phyloP scores from a whole-genome alignment of 352 stramenopile genomes.

The Globisporangium echinulatum region DNA sequence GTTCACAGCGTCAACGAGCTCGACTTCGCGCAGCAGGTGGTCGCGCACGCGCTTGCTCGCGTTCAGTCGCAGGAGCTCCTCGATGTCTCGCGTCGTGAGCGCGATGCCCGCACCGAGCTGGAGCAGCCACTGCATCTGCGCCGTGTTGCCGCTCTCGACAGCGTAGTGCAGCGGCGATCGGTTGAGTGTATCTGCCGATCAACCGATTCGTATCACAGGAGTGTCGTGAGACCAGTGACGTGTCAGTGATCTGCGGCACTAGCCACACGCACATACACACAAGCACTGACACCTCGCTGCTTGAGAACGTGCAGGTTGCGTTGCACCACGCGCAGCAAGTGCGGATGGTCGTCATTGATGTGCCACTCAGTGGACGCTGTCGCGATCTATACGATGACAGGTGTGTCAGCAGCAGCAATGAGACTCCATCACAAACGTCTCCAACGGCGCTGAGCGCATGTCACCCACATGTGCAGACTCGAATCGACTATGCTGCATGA shows the following conservation, averaged over 20 bases:
- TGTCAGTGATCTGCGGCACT: background rate
- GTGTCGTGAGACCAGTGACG: background rate
- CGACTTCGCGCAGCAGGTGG: slow-evolving; percentile 28
- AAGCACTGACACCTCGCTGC: slow-evolving; percentile 18
- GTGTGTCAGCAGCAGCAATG: too few relatives aligned
- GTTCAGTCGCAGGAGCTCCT: slow-evolving; percentile 25
- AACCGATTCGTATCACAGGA: too few relatives aligned
- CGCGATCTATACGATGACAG: slow-evolving; percentile 8
- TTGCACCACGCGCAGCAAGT: slow-evolving; percentile 24
- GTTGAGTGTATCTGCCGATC: slow-evolving; percentile 27
- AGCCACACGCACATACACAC: background rate
- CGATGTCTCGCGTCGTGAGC: slow-evolving; percentile 21
- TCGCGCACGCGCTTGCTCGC: slow-evolving; percentile 18
- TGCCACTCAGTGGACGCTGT: slow-evolving; percentile 9
- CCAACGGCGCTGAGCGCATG: too few relatives aligned
- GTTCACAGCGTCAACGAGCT: slow-evolving; percentile 30
- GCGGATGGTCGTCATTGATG: slow-evolving; percentile 14
- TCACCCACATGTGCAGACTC: too few relatives aligned
- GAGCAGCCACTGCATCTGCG: slow-evolving; percentile 31
- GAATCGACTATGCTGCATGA: too few relatives aligned
- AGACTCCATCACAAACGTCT: too few relatives aligned
- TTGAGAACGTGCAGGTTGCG: slow-evolving; percentile 17
- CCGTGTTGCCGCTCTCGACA: slow-evolving; percentile 26
- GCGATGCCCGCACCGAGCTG: slow-evolving; percentile 19
- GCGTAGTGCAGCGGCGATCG: slow-evolving; percentile 49